Conservation (phyloP, 164 flowering plant genomes). For the Aristolochia californica region DNA sequence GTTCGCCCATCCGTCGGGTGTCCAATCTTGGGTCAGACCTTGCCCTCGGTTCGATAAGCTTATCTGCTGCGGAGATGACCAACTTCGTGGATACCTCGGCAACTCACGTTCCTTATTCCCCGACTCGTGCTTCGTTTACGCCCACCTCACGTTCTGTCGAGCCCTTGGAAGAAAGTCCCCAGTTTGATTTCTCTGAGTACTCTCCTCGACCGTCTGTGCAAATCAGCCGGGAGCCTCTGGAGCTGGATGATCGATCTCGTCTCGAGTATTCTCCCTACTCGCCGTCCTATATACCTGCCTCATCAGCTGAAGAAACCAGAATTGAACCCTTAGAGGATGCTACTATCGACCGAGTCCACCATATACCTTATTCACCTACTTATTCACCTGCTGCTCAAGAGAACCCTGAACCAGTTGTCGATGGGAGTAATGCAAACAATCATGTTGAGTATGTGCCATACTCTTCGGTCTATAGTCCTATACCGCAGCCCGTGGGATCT, state of each 20-base stretch:
- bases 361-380: neutral
- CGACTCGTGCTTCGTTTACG: conserved; percentile 11
- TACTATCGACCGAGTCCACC: neutral
- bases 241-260: conserved; percentile 1
- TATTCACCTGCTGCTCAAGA: neutral
- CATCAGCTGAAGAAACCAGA: neutral
- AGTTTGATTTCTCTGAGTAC: conserved; percentile 2
- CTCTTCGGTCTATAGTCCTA: conserved; percentile 2
- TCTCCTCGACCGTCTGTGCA: conserved; percentile 2
- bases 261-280: conserved; percentile 11
- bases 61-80: conserved; percentile 9
- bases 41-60: conserved; percentile 12
- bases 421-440: neutral
- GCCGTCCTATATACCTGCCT: conserved; percentile 5
- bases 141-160: conserved; percentile 4
- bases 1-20: conserved; percentile 10
- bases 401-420: neutral
- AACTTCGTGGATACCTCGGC: conserved; percentile 4
- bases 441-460: conserved; percentile 5
- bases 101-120: conserved; percentile 10
- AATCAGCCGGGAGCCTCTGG: conserved; percentile 3
- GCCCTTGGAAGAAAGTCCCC: conserved; percentile 4
- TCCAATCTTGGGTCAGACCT: conserved; percentile 25
- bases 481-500: neutral
- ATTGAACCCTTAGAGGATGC: neutral